Evolutionary conservation across 805 yeast genomes (phyloP), one percentile per base, ranked within the genome.

Genomic region (Sugiyamaella qingdaonensis): DNA sequence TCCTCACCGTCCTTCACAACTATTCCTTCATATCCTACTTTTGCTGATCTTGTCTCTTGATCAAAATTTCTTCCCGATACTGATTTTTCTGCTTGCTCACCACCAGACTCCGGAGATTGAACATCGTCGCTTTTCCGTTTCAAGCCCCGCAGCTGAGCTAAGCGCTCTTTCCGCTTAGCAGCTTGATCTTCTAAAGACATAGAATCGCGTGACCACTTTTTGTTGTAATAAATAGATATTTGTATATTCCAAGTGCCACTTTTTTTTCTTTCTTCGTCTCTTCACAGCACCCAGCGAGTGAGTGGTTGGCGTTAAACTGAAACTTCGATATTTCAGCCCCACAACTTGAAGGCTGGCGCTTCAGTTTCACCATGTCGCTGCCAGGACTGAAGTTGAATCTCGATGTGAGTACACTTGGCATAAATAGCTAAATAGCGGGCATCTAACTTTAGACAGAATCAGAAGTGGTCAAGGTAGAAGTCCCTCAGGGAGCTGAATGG

Each of bases 401-500:
- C 18, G 54, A 27, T 5, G 54, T 51, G 37, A 51, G 54, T 52
- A 41, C 13, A 11, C 3, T 19, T 16, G 10, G 27, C 4, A 32
- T 46, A 13, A 21, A 31, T 32, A 2, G 11, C 5, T 4, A 10
- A 18, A n/a, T n/a, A n/a, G n/a, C n/a, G n/a, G n/a, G 2, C 24
- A 14, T 11, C 48, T 46, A 33, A 34, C 37, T 29, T 10, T 43
- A 52, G 43, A 13, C 52, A 39, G 24, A 39, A 33, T 14, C 37
- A 8, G 37, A 47, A 24, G 41, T 29, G 10, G 32, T 35, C 13
- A 39, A 51, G n/a, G 62, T 70, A 18, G 58, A 58, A 13, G 59
- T 70, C 4, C 54, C 58, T 13, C 59, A 73, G 4, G 56, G 62
- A 16, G 72, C 80, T 27, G 95, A 88, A 69, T 86, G 95, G 94